Conservation (phyloP, 2,329 filamentous ascomycete species). For the Claviceps humidiphila region DNA sequence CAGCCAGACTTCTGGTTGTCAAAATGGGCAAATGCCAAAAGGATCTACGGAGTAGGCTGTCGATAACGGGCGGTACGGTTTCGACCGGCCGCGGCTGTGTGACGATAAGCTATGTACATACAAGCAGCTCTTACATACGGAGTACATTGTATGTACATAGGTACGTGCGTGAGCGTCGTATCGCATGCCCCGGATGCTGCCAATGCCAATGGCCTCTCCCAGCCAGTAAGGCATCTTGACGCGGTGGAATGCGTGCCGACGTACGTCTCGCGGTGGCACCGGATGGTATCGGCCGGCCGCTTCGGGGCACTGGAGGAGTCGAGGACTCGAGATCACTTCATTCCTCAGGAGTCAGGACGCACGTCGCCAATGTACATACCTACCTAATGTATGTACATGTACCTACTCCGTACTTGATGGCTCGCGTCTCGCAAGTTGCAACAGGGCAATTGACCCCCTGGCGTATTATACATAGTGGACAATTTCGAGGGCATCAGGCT, state of each 20-base stretch:
- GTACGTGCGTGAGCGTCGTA: background rate
- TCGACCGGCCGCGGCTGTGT: conserved; percentile 2
- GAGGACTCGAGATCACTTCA: background rate
- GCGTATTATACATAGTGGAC: no score
- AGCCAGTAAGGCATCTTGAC: background rate
- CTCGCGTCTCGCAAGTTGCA: no score
- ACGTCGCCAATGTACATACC: no score
- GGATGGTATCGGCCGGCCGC: background rate
- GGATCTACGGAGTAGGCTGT: background rate
- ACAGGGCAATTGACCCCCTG: no score
- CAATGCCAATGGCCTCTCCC: background rate
- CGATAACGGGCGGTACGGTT: background rate
- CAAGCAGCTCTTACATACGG: background rate
- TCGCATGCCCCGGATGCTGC: background rate
- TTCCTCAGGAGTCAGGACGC: no score
- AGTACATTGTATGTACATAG: no score
- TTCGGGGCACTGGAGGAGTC: background rate
- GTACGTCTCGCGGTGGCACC: background rate
- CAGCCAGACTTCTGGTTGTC: background rate
- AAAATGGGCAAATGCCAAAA: background rate
- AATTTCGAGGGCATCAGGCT: no score
- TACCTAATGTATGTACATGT: no score
- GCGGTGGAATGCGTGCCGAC: background rate
- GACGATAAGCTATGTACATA: background rate
- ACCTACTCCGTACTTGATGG: no score